Conservation (phyloP, 257 asterid genomes). For the Ehretia macrophylla region DNA sequence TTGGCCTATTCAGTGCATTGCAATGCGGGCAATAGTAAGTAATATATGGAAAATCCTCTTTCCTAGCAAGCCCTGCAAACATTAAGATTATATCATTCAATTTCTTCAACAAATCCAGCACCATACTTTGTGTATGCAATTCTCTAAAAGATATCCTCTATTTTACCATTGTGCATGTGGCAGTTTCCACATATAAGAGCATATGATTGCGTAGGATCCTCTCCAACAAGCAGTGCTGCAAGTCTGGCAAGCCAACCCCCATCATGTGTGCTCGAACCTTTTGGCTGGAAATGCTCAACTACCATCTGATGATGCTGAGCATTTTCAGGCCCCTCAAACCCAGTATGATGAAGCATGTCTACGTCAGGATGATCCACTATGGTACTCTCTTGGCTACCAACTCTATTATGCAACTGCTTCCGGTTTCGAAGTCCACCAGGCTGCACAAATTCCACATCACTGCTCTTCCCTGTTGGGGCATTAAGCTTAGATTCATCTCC, state of each 20-base stretch:
- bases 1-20: conserved; percentile 64
- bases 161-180: conserved; percentile 66
- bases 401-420: conserved; percentile 36
- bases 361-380: conserved; percentile 28
- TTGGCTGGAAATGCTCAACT: conserved; percentile 56
- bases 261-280: conserved; percentile 32
- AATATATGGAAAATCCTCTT: conserved; percentile 68
- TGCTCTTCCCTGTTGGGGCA: conserved; percentile 45
- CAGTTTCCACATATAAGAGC: conserved; percentile 86
- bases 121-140: neutral
- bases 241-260: conserved; percentile 77
- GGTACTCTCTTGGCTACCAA: conserved; percentile 25
- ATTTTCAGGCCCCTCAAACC: conserved; percentile 26
- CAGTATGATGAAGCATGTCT: conserved; percentile 27
- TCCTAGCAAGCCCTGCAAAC: conserved; percentile 77
- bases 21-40: conserved; percentile 94
- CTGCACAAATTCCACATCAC: conserved; percentile 44
- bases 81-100: conserved; percentile 6
- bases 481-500: conserved; percentile 43
- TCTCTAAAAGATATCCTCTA: neutral
- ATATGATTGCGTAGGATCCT: conserved; percentile 71
- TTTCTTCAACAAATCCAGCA: neutral
- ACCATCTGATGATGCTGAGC: conserved; percentile 47
- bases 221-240: conserved; percentile 86
- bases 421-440: conserved; percentile 56